phyloP scores from a whole-genome alignment of 2,329 filamentous ascomycete genomes.

The Aureobasidium sp. region DNA sequence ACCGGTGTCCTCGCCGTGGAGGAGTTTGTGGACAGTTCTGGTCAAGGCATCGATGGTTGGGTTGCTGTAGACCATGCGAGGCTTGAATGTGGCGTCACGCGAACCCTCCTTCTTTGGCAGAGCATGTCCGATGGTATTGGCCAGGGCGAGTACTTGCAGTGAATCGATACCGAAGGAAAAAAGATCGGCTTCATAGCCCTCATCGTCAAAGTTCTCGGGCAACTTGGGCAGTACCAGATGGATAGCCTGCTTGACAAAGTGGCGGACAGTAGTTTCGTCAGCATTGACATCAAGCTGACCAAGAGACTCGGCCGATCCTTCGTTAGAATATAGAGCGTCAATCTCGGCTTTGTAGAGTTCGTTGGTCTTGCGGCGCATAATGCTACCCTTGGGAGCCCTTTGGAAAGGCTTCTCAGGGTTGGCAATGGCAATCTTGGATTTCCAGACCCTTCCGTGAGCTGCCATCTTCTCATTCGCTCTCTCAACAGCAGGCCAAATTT shows the following conservation, averaged over 20 bases:
- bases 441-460: constrained; percentile 38
- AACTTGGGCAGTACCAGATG: constrained; percentile 16
- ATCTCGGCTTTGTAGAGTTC: constrained; percentile 41
- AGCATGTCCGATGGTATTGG: constrained; percentile 22
- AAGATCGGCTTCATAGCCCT: constrained; percentile 25
- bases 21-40: constrained; percentile 9
- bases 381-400: constrained; percentile 41
- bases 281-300: constrained; percentile 15
- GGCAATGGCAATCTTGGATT: constrained; percentile 38
- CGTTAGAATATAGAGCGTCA: constrained; percentile 38
- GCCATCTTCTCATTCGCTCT: constrained; percentile 37
- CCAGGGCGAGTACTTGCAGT: constrained; percentile 26
- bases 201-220: constrained; percentile 18
- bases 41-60: constrained; percentile 28
- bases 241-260: constrained; percentile 20
- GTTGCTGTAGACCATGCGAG: constrained; percentile 28
- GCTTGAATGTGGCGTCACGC: constrained; percentile 22
- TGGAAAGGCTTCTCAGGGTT: constrained; percentile 39
- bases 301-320: constrained; percentile 18
- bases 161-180: constrained; percentile 32
- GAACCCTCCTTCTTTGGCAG: constrained; percentile 18
- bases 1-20: constrained; percentile 17
- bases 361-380: constrained; percentile 37
- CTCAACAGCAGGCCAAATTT: constrained; percentile 41
- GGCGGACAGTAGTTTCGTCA: constrained; percentile 16